Base-by-base conservation (phyloP, 768 basidiomycete species). In the Crepidotus variabilis region DNA sequence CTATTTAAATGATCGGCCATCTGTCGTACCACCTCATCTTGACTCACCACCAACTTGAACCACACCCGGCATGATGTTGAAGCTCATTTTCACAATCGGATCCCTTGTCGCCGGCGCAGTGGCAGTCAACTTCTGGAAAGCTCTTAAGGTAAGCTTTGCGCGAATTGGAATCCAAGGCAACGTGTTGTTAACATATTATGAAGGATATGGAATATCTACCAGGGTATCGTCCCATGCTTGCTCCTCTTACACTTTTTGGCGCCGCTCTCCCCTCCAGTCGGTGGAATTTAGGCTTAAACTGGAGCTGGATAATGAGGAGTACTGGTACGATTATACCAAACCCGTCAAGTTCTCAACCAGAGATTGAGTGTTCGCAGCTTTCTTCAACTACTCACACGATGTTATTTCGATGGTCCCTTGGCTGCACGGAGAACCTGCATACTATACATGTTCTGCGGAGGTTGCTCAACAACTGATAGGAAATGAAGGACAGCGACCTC, bases 401-500 rank as follows among this genome's bases (percentile, higher is more conserved):
- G 51, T 69, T 4, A 65, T 69, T 7, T 56, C 67, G 11, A 63
- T 67, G 1, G 58, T 69, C 20, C 67, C 67, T 10, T 47, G 61
- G 32, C 47, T 64, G 6, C 16, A 45, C 32, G 67, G 67, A 2
- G 48, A 46, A 21, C 46, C 63, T 11, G 56, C 50, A 22, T 64
- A 60, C 39, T 63, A 56, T 36, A 66, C 61, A 23, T 58, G 67
- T 32, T 68, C 67, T 18, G 48, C 62, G 2, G 63, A 68, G 48
- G 65, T 68, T 35, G 47, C 63, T 24, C 59, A 62, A 48, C 67
- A 68, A 52, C 45, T 68, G 9, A 58, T 68, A 2, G 52, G 53
- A 3, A 58, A 51, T 49, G 65, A 68, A 52, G 43, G 49, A 8
- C 65, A 59, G 45, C 28, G 43, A 13, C 45, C 52, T 36, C 35